phyloP scores from a whole-genome alignment of 192 early-diverging fungal genomes.

The Allomyces arbusculus region DNA sequence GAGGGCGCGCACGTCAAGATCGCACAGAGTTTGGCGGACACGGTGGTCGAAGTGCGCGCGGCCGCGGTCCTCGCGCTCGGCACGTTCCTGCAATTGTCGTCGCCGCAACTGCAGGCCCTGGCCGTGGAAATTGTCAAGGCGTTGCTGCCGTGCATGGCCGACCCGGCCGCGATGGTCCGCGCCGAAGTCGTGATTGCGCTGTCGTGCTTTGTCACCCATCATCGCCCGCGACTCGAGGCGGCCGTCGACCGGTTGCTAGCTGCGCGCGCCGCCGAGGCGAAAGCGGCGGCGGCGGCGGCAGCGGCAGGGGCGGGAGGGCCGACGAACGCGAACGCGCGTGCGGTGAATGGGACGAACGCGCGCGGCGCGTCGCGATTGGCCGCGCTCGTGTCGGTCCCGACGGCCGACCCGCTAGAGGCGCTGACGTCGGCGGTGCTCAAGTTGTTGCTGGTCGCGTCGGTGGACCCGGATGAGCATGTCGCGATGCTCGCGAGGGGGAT shows the following conservation, averaged over 20 bases:
- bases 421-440: slow-evolving; percentile 10
- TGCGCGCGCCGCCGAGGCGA: slow-evolving; percentile 16
- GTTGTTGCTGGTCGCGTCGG: slow-evolving; percentile 49
- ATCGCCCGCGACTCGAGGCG: slow-evolving; percentile 35
- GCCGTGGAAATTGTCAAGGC: slow-evolving; percentile 51
- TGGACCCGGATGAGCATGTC: slow-evolving; percentile 20
- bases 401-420: slow-evolving; percentile 6
- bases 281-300: slow-evolving; percentile 3
- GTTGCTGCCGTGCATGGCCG: slow-evolving; percentile 40
- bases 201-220: slow-evolving; percentile 49
- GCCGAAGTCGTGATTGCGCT: slow-evolving; percentile 64
- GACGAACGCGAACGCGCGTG: slow-evolving; percentile 12
- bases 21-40: slow-evolving; percentile 33
- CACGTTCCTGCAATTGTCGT: slow-evolving; percentile 49
- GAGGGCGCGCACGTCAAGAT: slow-evolving; percentile 41
- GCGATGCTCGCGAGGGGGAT: slow-evolving; percentile 2
- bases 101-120: slow-evolving; percentile 44
- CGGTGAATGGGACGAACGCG: slow-evolving; percentile 13
- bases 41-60: slow-evolving; percentile 61
- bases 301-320: slow-evolving; percentile 11
- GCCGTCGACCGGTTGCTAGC: slow-evolving; percentile 25
- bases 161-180: slow-evolving; percentile 77
- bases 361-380: slow-evolving; percentile 4
- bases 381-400: slow-evolving; percentile 3
- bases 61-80: slow-evolving; percentile 62